These are phyloP conservation scores for Cucumis melo DNA, from an alignment of 306 rosid genomes.

Conservation along the genomic window DNA sequence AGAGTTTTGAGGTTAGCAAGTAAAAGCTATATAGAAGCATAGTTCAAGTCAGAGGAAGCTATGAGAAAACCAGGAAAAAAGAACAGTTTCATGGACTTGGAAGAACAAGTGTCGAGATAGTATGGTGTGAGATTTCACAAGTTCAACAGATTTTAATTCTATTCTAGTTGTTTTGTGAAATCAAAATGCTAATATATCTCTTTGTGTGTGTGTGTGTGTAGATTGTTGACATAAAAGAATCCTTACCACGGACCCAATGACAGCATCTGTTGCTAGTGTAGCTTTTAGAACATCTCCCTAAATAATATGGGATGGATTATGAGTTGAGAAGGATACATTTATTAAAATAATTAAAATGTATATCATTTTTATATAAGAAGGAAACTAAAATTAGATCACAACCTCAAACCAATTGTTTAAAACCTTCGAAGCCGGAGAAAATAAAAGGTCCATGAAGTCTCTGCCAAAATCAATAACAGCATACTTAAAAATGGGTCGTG, in stretches of 20 bases:
- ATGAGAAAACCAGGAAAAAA: not conserved
- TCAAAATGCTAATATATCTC: not conserved
- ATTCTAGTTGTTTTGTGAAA: not conserved
- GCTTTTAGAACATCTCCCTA: slow-evolving; percentile 87
- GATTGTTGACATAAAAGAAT: not conserved
- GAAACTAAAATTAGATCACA: slow-evolving; percentile 11
- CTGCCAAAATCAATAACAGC: slow-evolving; percentile 27
- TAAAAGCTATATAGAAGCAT: not conserved
- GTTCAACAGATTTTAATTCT: not conserved
- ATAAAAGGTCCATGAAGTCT: slow-evolving; percentile 71
- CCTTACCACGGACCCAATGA: slow-evolving; percentile 76
- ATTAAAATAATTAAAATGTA: too few relatives aligned
- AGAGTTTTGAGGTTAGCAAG: not conserved
- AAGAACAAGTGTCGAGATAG: not conserved
- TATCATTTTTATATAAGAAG: not conserved
- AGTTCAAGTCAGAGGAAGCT: not conserved
- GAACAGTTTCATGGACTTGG: not conserved
- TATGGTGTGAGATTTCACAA: not conserved
- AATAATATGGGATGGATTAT: slow-evolving; percentile 9
- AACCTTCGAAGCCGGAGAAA: slow-evolving; percentile 85
- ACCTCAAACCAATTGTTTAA: slow-evolving; percentile 98
- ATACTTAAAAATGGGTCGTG: not conserved
- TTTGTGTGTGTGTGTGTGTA: too few relatives aligned
- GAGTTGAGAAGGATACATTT: not conserved
- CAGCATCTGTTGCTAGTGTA: slow-evolving; percentile 88